phyloP scores from a whole-genome alignment of 2,329 filamentous ascomycete genomes.

The Xenoacremonium recifei region DNA sequence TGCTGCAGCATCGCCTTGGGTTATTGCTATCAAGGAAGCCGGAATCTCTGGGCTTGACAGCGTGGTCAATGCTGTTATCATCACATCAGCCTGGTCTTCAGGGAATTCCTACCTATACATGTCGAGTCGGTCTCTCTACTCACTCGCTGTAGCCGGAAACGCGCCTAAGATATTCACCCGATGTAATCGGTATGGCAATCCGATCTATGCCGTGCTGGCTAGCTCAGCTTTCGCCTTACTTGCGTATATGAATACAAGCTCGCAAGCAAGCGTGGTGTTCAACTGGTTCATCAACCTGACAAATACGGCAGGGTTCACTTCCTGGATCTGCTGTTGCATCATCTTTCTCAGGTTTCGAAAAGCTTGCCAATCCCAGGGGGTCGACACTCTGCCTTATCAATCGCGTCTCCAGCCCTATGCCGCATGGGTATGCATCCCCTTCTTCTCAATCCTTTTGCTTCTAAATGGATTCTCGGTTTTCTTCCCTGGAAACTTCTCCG shows the following conservation, averaged over 20 bases:
- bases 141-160: slow-evolving; percentile 38
- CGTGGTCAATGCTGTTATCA: slow-evolving; percentile 54
- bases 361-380: slow-evolving; percentile 6
- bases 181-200: slow-evolving; percentile 22
- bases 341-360: slow-evolving; percentile 12
- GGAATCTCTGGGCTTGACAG: slow-evolving; percentile 42
- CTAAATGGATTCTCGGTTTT: slow-evolving; percentile 14
- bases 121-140: slow-evolving; percentile 44
- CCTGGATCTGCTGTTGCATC: slow-evolving; percentile 13
- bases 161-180: slow-evolving; percentile 37
- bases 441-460: slow-evolving; percentile 7
- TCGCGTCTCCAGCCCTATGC: slow-evolving; percentile 8
- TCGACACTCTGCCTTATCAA: slow-evolving; percentile 8
- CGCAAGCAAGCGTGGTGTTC: slow-evolving; percentile 7
- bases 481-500: slow-evolving; percentile 7
- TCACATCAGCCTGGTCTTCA: slow-evolving; percentile 56
- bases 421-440: slow-evolving; percentile 5
- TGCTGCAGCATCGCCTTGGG: slow-evolving; percentile 51
- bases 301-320: slow-evolving; percentile 11
- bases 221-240: slow-evolving; percentile 10
- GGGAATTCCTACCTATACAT: slow-evolving; percentile 54
- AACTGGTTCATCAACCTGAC: slow-evolving; percentile 15
- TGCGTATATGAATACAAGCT: slow-evolving; percentile 9
- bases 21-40: slow-evolving; percentile 48
- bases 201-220: slow-evolving; percentile 18